A percentile compares a stretch with the other conserved stretches of the same genome.
Evolutionary conservation across 208 protist genomes (phyloP).

Genomic region (Leishmania lainsoni): DNA sequence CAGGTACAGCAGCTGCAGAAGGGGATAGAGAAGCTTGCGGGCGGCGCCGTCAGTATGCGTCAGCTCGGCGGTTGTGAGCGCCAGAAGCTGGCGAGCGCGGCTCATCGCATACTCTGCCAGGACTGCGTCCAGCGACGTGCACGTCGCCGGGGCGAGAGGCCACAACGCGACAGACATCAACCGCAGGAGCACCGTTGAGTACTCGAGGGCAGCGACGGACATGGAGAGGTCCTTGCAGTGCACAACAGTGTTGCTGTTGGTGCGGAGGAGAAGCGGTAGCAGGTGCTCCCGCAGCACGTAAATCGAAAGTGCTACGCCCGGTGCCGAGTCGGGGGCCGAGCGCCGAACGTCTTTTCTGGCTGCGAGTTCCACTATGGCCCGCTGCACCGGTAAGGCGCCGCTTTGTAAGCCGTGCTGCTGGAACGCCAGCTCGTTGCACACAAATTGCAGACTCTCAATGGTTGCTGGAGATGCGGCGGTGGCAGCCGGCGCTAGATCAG

Average conservation of each 20-base stretch:
- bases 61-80: conserved; percentile 14
- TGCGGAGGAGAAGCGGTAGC: conserved; percentile 2
- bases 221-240: background rate
- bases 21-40: background rate
- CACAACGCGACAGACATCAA: conserved; percentile 22
- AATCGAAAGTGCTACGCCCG: background rate
- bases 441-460: conserved; percentile 2
- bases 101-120: conserved; percentile 28
- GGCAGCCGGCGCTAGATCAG: background rate
- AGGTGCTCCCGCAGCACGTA: conserved; percentile 8
- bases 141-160: conserved; percentile 1
- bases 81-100: conserved; percentile 27
- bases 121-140: conserved; percentile 10
- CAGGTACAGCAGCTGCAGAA: conserved; percentile 45
- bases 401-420: background rate
- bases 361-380: background rate
- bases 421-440: background rate
- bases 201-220: background rate
- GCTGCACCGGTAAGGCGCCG: background rate
- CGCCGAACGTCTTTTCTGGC: background rate
- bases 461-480: background rate
- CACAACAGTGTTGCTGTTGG: background rate
- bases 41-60: background rate
- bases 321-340: background rate
- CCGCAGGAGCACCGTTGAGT: conserved; percentile 6